Base-by-base conservation (phyloP, 2,329 filamentous ascomycete genomes). In the Arthrocladium fulminans region DNA sequence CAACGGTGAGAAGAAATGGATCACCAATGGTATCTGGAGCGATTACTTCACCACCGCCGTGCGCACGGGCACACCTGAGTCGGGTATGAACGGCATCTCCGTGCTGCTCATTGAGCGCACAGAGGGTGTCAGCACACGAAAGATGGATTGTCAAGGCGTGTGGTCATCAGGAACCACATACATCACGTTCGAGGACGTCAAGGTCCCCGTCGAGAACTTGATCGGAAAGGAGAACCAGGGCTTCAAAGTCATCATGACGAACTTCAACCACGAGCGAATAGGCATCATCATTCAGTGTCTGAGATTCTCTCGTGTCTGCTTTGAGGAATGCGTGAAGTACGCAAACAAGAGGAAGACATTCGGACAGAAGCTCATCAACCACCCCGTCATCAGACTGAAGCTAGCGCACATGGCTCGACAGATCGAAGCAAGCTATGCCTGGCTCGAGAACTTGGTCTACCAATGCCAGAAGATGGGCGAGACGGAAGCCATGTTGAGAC, bases 1-100 rank as follows among this genome's bases (percentile, higher is more conserved):
- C 70, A 98, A 97, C 63, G 92, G 92, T 48, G 90, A 96, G 80
- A 97, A 98, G 84, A 98, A 98, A 73, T 97, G 92, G 90, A 97
- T 97, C 68, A 97, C 90, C 61, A 98, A 98, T 70, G 92, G 92
- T 62, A 80, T 96, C 62, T 96, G 88, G 88, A 80, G 76, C 54
- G 92, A 98, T 68, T 98, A 97, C 74, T 97, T 97, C 75, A 97
- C 92, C 48, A 94, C 87, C 12, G 92, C 90, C 22, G 92, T 98
- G 32, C 84, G 92, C 52, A 98, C 92, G 5, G 88, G 85, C 55
- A 84, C 81, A 27, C 73, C 79, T 20, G 44, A 38, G 15, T 37
- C 32, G 3, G 92, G 92, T 57, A 97, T 96, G 89, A 89, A 90
- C 63, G 92, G 92, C 51, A 77, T 98, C 53, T 87, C 82, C 24